Conservation (phyloP, 2,329 filamentous ascomycete genomes). For the Sporothrix schenckii region DNA sequence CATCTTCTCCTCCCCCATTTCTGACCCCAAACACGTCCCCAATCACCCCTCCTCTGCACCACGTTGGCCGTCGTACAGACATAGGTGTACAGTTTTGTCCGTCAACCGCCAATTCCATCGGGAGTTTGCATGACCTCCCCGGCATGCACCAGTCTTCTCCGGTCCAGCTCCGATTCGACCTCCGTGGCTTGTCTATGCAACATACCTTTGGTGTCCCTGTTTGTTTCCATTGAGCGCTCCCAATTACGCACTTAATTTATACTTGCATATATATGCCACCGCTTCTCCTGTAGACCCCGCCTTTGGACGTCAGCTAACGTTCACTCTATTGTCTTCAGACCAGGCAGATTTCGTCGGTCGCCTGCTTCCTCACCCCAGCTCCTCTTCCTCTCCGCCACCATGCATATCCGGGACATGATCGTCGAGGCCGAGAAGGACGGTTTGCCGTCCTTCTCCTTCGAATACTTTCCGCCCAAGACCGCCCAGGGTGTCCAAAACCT, state of each 20-base stretch:
- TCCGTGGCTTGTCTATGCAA: slow-evolving; percentile 9
- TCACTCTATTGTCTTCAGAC: neutral
- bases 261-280: neutral
- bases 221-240: neutral
- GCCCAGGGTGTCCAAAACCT: slow-evolving; percentile 97
- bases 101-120: slow-evolving; percentile 14
- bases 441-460: slow-evolving; percentile 93
- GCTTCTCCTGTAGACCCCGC: neutral
- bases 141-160: slow-evolving; percentile 18
- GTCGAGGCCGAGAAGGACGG: slow-evolving; percentile 75
- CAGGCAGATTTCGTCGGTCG: neutral
- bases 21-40: slow-evolving; percentile 7
- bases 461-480: slow-evolving; percentile 99
- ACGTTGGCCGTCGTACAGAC: neutral
- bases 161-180: slow-evolving; percentile 24
- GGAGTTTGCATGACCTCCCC: neutral
- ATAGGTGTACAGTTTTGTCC: neutral
- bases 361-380: neutral
- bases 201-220: slow-evolving; percentile 13
- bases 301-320: slow-evolving; percentile 11
- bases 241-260: neutral
- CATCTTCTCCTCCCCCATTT: neutral
- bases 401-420: slow-evolving; percentile 96
- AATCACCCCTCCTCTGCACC: slow-evolving; percentile 1
- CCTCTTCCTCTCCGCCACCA: slow-evolving; percentile 51